phyloP scores from a whole-genome alignment of 2,329 filamentous ascomycete species.

The Cladosporium sp. region DNA sequence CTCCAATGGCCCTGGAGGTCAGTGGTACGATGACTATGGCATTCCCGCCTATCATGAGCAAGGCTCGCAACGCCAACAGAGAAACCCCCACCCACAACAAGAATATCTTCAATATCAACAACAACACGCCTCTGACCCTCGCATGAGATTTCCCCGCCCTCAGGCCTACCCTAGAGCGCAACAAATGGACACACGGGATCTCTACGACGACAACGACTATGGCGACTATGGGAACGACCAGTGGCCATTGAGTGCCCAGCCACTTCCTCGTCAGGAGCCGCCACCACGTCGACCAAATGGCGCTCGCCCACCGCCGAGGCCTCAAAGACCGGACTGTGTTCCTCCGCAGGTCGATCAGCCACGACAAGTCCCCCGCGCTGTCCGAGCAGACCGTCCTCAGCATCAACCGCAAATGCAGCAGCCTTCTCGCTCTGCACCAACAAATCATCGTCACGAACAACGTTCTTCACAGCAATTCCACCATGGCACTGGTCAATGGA shows the following conservation, averaged over 20 bases:
- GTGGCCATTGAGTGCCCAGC: conserved; percentile 23
- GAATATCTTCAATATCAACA: conserved; percentile 1
- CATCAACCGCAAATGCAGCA: conserved; percentile 17
- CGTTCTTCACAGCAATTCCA: conserved; percentile 17
- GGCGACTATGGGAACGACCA: conserved; percentile 19
- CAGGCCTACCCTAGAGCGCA: conserved; percentile 6
- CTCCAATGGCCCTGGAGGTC: conserved; percentile 2
- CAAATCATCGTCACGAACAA: conserved; percentile 17
- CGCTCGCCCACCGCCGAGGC: conserved; percentile 25
- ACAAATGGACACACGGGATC: conserved; percentile 8
- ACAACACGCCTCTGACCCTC: conserved; percentile 4
- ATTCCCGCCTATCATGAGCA: conserved; percentile 12
- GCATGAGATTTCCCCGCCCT: conserved; percentile 12
- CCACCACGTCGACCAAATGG: background rate
- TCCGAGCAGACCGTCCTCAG: conserved; percentile 11
- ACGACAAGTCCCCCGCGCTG: background rate
- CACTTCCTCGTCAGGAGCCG: conserved; percentile 2
- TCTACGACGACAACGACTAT: conserved; percentile 26
- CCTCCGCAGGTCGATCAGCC: background rate
- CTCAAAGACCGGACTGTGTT: conserved; percentile 24
- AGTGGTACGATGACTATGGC: conserved; percentile 11
- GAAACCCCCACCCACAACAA: background rate
- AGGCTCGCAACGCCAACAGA: conserved; percentile 2
- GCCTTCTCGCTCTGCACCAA: conserved; percentile 15
- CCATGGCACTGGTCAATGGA: conserved; percentile 29